Conservation (phyloP, 2,329 filamentous ascomycete genomes). For the Lachnellula occidentalis region DNA sequence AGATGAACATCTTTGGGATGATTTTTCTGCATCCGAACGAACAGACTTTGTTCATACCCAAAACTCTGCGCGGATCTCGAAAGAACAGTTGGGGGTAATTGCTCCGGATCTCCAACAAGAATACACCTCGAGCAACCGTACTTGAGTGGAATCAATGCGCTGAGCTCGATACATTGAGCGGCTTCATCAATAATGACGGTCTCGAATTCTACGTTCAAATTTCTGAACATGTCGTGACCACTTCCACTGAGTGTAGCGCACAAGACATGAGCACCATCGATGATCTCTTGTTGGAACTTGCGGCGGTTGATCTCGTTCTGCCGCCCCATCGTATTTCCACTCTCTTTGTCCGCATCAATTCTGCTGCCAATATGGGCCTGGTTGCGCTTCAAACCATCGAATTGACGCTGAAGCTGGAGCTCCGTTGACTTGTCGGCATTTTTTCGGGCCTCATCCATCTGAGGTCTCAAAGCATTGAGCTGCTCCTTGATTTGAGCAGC, state of each 20-base stretch:
- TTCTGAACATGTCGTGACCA: conserved; percentile 96
- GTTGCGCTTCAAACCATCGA: conserved; percentile 70
- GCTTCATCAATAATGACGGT: conserved; percentile 98
- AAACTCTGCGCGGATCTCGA: conserved; percentile 88
- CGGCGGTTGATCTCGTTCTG: conserved; percentile 82
- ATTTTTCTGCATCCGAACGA: conserved; percentile 96
- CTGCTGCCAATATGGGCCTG: conserved; percentile 71
- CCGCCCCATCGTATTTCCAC: conserved; percentile 72
- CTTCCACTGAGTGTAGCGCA: conserved; percentile 93
- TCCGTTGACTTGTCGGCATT: conserved; percentile 43
- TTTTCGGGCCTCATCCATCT: conserved; percentile 62
- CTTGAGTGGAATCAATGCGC: conserved; percentile 91
- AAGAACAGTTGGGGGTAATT: conserved; percentile 90
- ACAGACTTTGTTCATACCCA: conserved; percentile 96
- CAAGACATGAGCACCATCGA: conserved; percentile 85
- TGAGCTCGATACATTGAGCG: conserved; percentile 95
- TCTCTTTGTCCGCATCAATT: conserved; percentile 84
- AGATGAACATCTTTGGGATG: conserved; percentile 84
- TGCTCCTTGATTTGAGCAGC: conserved; percentile 69
- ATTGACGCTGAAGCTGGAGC: conserved; percentile 64
- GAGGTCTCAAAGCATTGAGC: conserved; percentile 64
- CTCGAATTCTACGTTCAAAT: conserved; percentile 91
- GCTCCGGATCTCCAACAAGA: conserved; percentile 94
- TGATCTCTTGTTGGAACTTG: conserved; percentile 81
- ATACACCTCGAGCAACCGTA: conserved; percentile 97